Evolutionary conservation across 2,329 filamentous ascomycete species (phyloP), one percentile per base, ranked within the genome.

Genomic region (Monascus ruber): DNA sequence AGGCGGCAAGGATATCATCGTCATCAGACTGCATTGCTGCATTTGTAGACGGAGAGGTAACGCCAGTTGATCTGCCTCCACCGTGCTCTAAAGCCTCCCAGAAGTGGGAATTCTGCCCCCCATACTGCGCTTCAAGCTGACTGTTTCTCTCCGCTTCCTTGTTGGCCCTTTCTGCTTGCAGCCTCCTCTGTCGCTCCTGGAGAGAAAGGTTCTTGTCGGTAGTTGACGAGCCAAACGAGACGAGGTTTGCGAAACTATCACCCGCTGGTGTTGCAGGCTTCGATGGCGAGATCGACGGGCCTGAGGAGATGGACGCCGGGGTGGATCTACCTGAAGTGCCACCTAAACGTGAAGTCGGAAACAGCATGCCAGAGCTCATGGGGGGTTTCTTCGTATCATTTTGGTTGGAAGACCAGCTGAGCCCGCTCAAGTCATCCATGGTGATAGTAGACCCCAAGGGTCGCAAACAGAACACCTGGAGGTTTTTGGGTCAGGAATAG

Each of bases 81-180:
- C 66, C 67, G 47, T 68, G 70, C 26, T 77, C 85, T 35, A 91
- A 65, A 8, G 65, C 76, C 54, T 91, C 83, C 79, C 83, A 88
- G 56, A 86, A 85, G 44, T 79, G 77, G 7, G 75, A 73, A 52
- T 80, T 69, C 35, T 64, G 64, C 4, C 58, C 77, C 2, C 85
- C 86, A 60, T 86, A 95, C 44, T 89, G 79, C 26, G 76, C 73
- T 47, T 91, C 85, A 51, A 80, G 75, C 56, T 80, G 76, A 52
- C 73, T 81, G 52, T 73, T 76, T 55, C 77, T 76, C 56, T 88
- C 81, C 42, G 81, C 81, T 44, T 87, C 83, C 58, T 89, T 84
- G 57, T 69, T 76, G 28, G 73, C 70, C 63, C 77, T 85, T 60
- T 86, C 81, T 60, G 94, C 85, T 47, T 83, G 76, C 48, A 94